Evolutionary conservation across 1,284 basidiomycete genomes (phyloP).

Genomic region (Trichosporon coremiiforme): DNA sequence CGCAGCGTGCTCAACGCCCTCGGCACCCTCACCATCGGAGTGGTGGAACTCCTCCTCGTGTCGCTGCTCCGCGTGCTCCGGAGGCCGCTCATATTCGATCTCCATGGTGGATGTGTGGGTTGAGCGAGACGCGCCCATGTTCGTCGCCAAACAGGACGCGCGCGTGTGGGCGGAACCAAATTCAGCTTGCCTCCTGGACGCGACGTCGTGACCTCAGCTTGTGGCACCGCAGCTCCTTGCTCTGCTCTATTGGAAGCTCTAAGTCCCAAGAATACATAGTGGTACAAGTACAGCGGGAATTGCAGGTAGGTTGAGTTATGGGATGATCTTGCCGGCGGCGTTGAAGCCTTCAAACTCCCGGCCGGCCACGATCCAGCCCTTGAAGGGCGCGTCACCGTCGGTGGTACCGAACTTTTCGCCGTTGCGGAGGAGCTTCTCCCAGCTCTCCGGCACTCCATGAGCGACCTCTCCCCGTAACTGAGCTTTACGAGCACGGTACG

Average conservation of each 20-base stretch:
- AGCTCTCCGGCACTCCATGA: constrained; percentile 1
- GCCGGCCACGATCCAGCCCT: constrained; percentile 66
- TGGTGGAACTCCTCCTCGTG: constrained; percentile 20
- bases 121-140: background rate
- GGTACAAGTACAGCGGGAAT: background rate
- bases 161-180: constrained; percentile 1
- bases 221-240: background rate
- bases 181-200: background rate
- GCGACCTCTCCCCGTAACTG: constrained; percentile 57
- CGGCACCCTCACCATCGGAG: constrained; percentile 17
- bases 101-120: constrained; percentile 26
- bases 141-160: background rate
- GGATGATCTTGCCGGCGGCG: background rate
- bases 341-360: constrained; percentile 62
- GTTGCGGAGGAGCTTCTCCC: constrained; percentile 20
- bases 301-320: background rate
- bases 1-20: background rate
- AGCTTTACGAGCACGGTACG: constrained; percentile 61
- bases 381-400: constrained; percentile 57
- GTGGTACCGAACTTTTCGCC: constrained; percentile 25
- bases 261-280: background rate
- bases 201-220: background rate
- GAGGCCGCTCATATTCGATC: constrained; percentile 30
- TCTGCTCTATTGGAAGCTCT: background rate
- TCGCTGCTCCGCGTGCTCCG: constrained; percentile 3